Evolutionary conservation across 1,139 yeast genomes (phyloP).

Genomic region (Maudiozyma humilis): DNA sequence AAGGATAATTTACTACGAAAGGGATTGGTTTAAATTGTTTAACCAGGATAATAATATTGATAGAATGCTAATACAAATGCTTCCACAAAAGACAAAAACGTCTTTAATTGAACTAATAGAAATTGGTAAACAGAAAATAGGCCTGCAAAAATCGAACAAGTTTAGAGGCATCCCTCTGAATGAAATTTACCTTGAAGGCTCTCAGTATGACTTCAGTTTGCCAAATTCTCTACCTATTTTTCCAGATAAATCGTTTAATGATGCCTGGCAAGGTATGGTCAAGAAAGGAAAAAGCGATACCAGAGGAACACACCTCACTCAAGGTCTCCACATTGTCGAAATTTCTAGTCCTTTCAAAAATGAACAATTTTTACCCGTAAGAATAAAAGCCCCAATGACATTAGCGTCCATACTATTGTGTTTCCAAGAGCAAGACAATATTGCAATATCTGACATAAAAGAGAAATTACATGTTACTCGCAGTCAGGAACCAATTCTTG

Average conservation of each 20-base stretch:
- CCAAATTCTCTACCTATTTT: conserved; percentile 6
- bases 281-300: not conserved
- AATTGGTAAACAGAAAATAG: not conserved
- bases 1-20: not conserved
- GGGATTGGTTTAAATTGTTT: not conserved
- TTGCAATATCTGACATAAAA: conserved; percentile 9
- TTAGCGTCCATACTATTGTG: conserved; percentile 15
- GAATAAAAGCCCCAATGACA: conserved; percentile 11
- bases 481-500: conserved; percentile 3
- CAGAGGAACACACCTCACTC: not conserved
- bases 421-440: conserved; percentile 12
- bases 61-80: not conserved
- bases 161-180: conserved; percentile 1
- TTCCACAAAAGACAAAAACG: not conserved
- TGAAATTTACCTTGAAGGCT: not conserved
- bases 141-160: not conserved
- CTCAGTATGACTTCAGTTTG: conserved; percentile 1
- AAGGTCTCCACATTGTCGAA: conserved; percentile 13
- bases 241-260: conserved; percentile 2
- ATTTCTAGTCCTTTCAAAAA: conserved; percentile 13
- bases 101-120: not conserved
- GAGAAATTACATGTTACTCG: conserved; percentile 5
- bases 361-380: not conserved
- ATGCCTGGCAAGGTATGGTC: conserved; percentile 1
- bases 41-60: not conserved